phyloP scores from a whole-genome alignment of 2,329 filamentous ascomycete species.

The Aspergillus ochraceoroseus region DNA sequence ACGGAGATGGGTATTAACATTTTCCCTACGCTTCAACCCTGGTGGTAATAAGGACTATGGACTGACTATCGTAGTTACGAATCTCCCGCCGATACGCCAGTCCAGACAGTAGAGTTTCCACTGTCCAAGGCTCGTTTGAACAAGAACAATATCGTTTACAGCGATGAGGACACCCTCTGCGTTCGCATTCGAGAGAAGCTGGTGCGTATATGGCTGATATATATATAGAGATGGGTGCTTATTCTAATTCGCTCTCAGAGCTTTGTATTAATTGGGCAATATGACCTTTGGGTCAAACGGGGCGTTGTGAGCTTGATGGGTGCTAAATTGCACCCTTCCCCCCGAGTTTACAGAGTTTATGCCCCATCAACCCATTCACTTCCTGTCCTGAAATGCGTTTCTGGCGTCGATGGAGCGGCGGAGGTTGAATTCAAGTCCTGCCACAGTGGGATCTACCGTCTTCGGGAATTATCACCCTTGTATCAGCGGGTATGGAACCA shows the following conservation, averaged over 20 bases:
- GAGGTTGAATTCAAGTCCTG: conserved; percentile 49
- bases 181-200: conserved; percentile 40
- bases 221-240: not conserved
- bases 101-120: conserved; percentile 37
- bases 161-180: conserved; percentile 36
- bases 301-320: conserved; percentile 56
- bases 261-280: conserved; percentile 49
- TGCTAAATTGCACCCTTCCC: conserved; percentile 50
- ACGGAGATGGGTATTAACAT: conserved; percentile 26
- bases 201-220: conserved; percentile 27
- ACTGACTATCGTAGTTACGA: conserved; percentile 29
- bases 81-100: conserved; percentile 29
- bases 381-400: conserved; percentile 48
- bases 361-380: conserved; percentile 56
- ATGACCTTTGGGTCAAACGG: conserved; percentile 53
- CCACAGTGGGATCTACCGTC: conserved; percentile 40
- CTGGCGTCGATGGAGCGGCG: conserved; percentile 41
- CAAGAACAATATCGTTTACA: conserved; percentile 38
- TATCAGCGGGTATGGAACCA: conserved; percentile 53
- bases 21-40: no score
- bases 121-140: conserved; percentile 38
- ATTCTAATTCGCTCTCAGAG: conserved; percentile 33
- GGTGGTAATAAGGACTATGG: not conserved
- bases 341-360: conserved; percentile 46
- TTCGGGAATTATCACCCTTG: conserved; percentile 48